These are phyloP conservation scores for Aureobasidium sp. DNA, from an alignment of 2,329 filamentous ascomycete species.

Conservation along the genomic window DNA sequence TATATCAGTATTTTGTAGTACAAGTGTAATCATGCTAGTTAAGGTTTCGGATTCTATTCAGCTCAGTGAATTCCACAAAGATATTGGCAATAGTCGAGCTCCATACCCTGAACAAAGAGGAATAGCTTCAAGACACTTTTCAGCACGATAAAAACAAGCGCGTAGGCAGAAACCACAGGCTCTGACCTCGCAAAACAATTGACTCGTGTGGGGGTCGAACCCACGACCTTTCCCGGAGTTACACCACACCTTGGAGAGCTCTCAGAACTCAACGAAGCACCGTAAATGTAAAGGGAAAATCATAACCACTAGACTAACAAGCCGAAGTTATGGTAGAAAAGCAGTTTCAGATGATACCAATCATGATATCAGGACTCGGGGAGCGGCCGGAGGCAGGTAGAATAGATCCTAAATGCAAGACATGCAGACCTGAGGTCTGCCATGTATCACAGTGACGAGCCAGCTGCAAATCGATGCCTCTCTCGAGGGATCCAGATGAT, in stretches of 20 bases:
- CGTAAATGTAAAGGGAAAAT: neutral
- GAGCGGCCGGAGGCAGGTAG: neutral
- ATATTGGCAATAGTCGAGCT: no score
- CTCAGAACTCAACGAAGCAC: neutral
- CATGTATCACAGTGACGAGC: neutral
- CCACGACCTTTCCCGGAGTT: constrained; percentile 1
- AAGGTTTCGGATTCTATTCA: no score
- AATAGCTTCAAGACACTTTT: no score
- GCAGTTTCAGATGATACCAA: neutral
- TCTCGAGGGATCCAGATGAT: neutral
- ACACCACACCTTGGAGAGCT: neutral
- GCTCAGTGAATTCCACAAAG: no score
- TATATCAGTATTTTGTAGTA: no score
- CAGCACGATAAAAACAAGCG: neutral
- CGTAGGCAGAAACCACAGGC: no score
- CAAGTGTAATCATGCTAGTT: no score
- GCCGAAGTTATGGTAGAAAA: neutral
- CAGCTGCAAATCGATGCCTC: neutral
- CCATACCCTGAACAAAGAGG: no score
- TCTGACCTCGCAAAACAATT: neutral
- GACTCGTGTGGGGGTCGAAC: constrained; percentile 2
- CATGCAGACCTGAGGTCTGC: neutral
- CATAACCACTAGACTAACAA: neutral
- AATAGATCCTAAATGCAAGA: neutral
- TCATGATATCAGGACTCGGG: neutral